Percentiles rank a stretch among this genome's conserved stretches.
Conservation (phyloP, 164 flowering plant species). For the Litsea cubeba region DNA sequence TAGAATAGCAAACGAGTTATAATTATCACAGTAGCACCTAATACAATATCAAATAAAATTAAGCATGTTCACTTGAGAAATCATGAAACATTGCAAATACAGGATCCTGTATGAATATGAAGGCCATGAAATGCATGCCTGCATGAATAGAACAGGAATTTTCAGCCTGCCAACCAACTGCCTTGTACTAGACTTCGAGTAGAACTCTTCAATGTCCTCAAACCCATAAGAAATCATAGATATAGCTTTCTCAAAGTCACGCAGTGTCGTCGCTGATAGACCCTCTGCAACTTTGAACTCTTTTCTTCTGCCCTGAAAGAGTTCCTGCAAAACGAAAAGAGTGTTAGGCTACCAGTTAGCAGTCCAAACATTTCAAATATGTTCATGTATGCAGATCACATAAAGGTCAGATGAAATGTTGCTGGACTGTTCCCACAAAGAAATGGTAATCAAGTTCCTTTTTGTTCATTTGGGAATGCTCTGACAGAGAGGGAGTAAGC, state of each 20-base stretch:
- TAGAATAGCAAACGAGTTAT: no score
- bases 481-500: no score
- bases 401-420: not conserved
- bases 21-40: not conserved
- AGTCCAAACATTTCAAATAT: not conserved
- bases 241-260: slow-evolving; percentile 80
- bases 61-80: not conserved
- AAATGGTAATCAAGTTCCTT: no score
- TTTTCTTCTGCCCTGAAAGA: slow-evolving; percentile 80
- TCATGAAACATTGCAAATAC: not conserved
- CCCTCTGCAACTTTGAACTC: slow-evolving; percentile 76
- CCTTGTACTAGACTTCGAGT: slow-evolving; percentile 67
- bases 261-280: slow-evolving; percentile 58
- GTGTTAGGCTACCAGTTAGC: not conserved
- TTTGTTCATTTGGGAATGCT: no score
- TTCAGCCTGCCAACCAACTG: slow-evolving; percentile 56
- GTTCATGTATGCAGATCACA: not conserved
- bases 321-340: slow-evolving; percentile 45
- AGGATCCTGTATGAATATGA: not conserved
- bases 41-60: not conserved
- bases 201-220: slow-evolving; percentile 72
- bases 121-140: slow-evolving; percentile 38
- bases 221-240: slow-evolving; percentile 84
- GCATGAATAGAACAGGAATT: slow-evolving; percentile 91
- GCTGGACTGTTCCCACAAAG: not conserved